A percentile compares a stretch with the other conserved stretches of the same genome.
phyloP scores from a whole-genome alignment of 257 asterid genomes.

The Primulina huaijiensis region DNA sequence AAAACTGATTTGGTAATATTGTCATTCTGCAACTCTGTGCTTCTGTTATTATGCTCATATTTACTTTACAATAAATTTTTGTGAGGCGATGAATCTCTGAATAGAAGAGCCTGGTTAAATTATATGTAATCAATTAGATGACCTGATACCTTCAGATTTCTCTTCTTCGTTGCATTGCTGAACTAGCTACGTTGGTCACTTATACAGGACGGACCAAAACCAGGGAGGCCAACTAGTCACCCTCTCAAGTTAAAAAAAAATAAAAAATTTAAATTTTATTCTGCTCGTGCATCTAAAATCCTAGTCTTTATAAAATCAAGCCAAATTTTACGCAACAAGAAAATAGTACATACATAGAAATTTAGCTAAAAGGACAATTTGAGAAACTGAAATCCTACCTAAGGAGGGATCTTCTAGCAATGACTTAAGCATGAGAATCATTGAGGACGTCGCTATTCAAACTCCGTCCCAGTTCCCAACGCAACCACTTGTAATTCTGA shows the following conservation, averaged over 20 bases:
- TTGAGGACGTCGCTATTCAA: conserved; percentile 74
- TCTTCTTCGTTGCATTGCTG: background rate
- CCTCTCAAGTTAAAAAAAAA: background rate
- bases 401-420: conserved; percentile 81
- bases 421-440: conserved; percentile 92
- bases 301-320: background rate
- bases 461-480: conserved; percentile 91
- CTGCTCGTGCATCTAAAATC: background rate
- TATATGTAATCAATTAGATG: conserved; percentile 20
- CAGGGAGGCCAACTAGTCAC: background rate
- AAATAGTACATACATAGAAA: background rate
- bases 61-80: conserved; percentile 28
- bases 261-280: too few species aligned
- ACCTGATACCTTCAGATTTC: background rate
- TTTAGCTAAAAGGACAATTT: background rate
- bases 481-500: conserved; percentile 72
- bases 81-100: conserved; percentile 44
- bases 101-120: conserved; percentile 63
- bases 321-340: background rate
- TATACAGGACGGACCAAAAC: background rate
- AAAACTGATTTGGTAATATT: conserved; percentile 34
- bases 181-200: background rate
- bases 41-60: conserved; percentile 29
- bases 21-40: conserved; percentile 29
- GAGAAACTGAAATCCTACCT: conserved; percentile 42